Base-by-base conservation (phyloP, 2,329 filamentous ascomycete species). In the Fonsecaea multimorphosa region DNA sequence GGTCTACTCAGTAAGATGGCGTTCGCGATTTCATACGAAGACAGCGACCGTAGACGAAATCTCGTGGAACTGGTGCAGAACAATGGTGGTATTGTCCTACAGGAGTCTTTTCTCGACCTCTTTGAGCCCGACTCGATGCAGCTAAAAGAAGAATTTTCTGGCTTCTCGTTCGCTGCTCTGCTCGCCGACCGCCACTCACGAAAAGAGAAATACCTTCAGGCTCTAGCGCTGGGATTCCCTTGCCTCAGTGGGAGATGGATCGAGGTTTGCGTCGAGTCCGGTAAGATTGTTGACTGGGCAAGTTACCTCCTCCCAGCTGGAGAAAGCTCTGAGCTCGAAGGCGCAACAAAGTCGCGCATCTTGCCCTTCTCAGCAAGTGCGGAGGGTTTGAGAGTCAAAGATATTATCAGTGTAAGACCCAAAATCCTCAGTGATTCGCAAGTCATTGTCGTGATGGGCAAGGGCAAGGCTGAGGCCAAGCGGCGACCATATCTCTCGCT, bases 131-230 rank as follows among this genome's bases (percentile, higher is more conserved):
- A 63, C 1, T 73, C 77, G 2, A 78, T 95, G 19, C 80, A 76
- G 0, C 82, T 96, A 0, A 86, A 80, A 1, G 70, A 81, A 11
- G 76, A 81, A 24, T 85, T 85, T 24, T 73, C 80, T 38, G 78
- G 84, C 1, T 81, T 88, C 0, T 89, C 91, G 0, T 98, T 99
- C 74, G 88, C 91, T 0, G 93, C 92, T 3, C 81, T 98, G 14
- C 91, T 99, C 66, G 90, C 93, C 0, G 92, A 98, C 73, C 86
- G 87, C 3, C 91, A 97, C 76, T 95, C 91, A 6, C 88, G 94
- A 54, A 93, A 92, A 68, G 86, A 89, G 57, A 99, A 98, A 76
- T 97, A 95, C 76, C 91, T 98, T 84, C 93, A 98, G 78, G 95
- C 95, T 0, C 85, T 99, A 1, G 93, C 95, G 0, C 85, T 99